Conservation (phyloP, 805 yeast genomes). For the Danielia oregonensis region DNA sequence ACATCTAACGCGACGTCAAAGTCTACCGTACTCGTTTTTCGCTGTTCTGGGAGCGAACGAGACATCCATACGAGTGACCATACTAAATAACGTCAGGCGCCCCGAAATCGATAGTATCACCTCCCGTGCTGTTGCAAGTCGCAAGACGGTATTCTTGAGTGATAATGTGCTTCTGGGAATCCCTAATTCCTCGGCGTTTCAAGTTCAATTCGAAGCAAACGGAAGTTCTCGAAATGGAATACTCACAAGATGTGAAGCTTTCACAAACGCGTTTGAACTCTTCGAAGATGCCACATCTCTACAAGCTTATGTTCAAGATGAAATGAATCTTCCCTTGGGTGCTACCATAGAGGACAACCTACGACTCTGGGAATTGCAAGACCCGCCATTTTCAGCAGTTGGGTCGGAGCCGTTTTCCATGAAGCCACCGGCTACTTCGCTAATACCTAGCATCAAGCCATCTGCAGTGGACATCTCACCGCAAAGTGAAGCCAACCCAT, state of each 20-base stretch:
- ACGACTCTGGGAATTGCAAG: too few species aligned
- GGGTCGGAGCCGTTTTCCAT: too few species aligned
- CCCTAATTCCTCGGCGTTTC: too few species aligned
- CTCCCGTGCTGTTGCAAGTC: too few species aligned
- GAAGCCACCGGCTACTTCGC: constrained; percentile 13
- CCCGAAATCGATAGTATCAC: too few species aligned
- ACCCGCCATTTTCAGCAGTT: too few species aligned
- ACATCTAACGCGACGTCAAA: too few species aligned
- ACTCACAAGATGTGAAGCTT: constrained; percentile 8
- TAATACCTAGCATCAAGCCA: not conserved
- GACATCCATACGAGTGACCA: constrained; percentile 8
- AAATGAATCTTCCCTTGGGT: too few species aligned
- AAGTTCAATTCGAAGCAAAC: too few species aligned
- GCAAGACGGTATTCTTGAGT: too few species aligned
- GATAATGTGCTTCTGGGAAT: too few species aligned
- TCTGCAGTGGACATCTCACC: constrained; percentile 11
- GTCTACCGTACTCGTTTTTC: not conserved
- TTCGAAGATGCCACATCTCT: constrained; percentile 6
- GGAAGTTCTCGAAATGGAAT: constrained; percentile 15
- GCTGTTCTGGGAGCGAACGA: not conserved
- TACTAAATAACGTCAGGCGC: constrained; percentile 11
- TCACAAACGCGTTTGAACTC: constrained; percentile 12
- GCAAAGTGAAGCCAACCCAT: constrained; percentile 22
- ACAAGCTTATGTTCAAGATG: constrained; percentile 2
- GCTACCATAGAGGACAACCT: too few species aligned